Evolutionary conservation across 345 rosid genomes (phyloP), one percentile per base, ranked within the genome.

Genomic region (Sisymbrium altissimum): DNA sequence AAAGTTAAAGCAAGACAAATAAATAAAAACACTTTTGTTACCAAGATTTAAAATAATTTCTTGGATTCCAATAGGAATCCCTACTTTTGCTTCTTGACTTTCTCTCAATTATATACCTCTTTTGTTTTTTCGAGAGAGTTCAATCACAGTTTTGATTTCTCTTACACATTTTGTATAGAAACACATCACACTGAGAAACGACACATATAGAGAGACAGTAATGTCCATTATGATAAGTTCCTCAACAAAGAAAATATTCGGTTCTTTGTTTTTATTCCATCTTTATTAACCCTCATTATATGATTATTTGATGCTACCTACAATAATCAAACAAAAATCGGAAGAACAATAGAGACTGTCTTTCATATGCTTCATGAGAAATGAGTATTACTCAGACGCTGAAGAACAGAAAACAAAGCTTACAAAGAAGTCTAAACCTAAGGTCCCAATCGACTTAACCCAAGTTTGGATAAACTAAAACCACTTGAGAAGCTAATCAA

Each of bases 11-110:
- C 56, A 21, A 25, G 13, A 9, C 13, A 21, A 18, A 7, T 9
- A 43, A 29, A 50, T 11, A 11, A 18, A 11, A 56, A 32, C 4
- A 23, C 18, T 2, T 9, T 27, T 5, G 43, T 21, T 58, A 36
- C 50, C 39, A 48, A 60, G 18, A 3, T 19, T 19, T n/a, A 15
- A 15, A 40, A 25, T 45, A n/a, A 13, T 9, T 57, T 57, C n/a
- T 57, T 44, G 73, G 65, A 68, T 68, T 41, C 72, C 54, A 41
- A 55, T 21, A 21, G 12, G 27, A 33, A 48, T 60, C 13, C 13
- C n/a, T 17, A 49, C 49, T n/a, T 12, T 59, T 43, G 25, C n/a
- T 23, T 38, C 50, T 58, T 33, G 19, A 61, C 49, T 60, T 71
- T 36, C 14, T 33, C 39, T 59, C 9, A 10, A 35, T 46, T 71